Evolutionary conservation across 352 stramenopile genomes (phyloP).

Genomic region (Thalassiosira mediterranea): DNA sequence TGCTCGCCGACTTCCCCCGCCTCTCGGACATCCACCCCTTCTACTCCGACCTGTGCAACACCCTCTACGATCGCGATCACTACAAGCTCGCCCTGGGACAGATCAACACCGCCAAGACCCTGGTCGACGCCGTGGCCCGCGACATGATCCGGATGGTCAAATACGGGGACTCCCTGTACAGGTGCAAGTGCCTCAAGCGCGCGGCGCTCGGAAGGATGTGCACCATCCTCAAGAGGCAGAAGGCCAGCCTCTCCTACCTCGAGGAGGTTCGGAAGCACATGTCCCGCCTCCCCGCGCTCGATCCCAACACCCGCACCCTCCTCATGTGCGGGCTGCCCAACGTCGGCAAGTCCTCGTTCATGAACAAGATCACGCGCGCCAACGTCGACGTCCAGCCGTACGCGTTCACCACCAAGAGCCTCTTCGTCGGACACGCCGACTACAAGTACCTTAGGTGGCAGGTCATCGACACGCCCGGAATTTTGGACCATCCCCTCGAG

Average conservation of each 20-base stretch:
- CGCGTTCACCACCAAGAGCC: conserved; percentile 99
- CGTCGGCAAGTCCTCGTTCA: conserved; percentile 99
- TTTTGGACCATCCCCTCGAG: conserved; percentile 99
- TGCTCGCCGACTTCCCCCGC: conserved; percentile 98
- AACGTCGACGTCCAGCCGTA: conserved; percentile 99
- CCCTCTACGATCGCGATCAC: conserved; percentile 99
- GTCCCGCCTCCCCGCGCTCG: conserved; percentile 96
- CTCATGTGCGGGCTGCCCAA: conserved; percentile 98
- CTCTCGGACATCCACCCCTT: conserved; percentile 96
- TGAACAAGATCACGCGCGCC: conserved; percentile 99
- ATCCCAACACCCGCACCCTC: conserved; percentile 98
- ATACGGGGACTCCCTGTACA: conserved; percentile 98
- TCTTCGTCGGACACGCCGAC: conserved; percentile 99
- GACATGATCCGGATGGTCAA: conserved; percentile 99
- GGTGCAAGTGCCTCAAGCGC: conserved; percentile 99
- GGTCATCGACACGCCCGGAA: conserved; percentile 99
- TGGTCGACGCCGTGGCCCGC: conserved; percentile 97
- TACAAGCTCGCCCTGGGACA: conserved; percentile 99
- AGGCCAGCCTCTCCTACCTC: conserved; percentile 97
- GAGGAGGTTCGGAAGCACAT: conserved; percentile 97
- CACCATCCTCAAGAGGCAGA: conserved; percentile 99
- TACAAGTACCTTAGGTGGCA: conserved; percentile 99
- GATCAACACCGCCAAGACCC: conserved; percentile 97
- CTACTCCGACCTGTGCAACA: conserved; percentile 99
- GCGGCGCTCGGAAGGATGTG: conserved; percentile 99